phyloP scores from a whole-genome alignment of 1,139 yeast species.

The Saccharomyces pastorianus region DNA sequence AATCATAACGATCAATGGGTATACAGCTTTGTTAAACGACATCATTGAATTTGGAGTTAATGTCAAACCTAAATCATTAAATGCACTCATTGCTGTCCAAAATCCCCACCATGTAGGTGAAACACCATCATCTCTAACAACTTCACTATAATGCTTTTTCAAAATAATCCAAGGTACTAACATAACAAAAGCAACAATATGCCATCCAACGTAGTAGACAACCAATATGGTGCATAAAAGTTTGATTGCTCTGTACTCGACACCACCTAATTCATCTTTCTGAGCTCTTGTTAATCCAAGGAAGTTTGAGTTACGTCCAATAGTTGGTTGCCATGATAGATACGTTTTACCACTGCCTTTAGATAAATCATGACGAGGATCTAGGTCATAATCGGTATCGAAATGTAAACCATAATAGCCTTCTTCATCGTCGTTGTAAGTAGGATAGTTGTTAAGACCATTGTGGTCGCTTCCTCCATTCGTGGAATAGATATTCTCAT shows the following conservation, averaged over 20 bases:
- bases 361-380: slow-evolving; percentile 13
- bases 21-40: slow-evolving; percentile 55
- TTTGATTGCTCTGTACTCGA: slow-evolving; percentile 85
- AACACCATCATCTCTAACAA: slow-evolving; percentile 48
- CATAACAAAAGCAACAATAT: slow-evolving; percentile 49
- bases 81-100: slow-evolving; percentile 68
- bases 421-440: slow-evolving; percentile 15
- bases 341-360: slow-evolving; percentile 50
- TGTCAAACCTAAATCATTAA: slow-evolving; percentile 78
- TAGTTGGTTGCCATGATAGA: slow-evolving; percentile 79
- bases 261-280: slow-evolving; percentile 93
- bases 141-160: slow-evolving; percentile 36
- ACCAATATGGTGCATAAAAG: slow-evolving; percentile 60
- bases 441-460: background rate
- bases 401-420: slow-evolving; percentile 21
- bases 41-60: slow-evolving; percentile 72
- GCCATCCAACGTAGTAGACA: slow-evolving; percentile 68
- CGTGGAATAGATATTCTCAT: background rate
- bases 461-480: background rate
- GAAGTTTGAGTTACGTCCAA: slow-evolving; percentile 94
- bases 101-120: slow-evolving; percentile 89
- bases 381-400: slow-evolving; percentile 15
- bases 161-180: slow-evolving; percentile 58
- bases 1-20: slow-evolving; percentile 51
- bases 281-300: slow-evolving; percentile 74